phyloP scores from a whole-genome alignment of 306 rosid species.

The Acacia acuminata region DNA sequence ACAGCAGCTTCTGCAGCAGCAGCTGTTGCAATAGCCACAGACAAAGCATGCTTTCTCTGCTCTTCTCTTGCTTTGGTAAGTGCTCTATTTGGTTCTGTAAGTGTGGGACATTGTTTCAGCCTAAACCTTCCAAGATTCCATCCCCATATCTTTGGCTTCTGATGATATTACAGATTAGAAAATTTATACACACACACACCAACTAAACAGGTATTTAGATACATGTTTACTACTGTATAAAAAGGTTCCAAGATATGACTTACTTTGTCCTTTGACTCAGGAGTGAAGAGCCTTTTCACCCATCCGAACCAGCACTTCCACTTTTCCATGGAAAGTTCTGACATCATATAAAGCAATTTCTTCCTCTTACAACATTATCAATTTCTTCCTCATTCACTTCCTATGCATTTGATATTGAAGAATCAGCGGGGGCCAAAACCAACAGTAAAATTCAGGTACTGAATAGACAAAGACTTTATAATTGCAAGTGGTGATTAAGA shows the following conservation, averaged over 20 bases:
- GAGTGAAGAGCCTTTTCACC: conserved; percentile 57
- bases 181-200: background rate
- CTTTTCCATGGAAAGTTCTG: conserved; percentile 58
- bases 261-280: conserved; percentile 53
- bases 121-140: conserved; percentile 63
- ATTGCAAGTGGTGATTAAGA: background rate
- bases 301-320: conserved; percentile 75
- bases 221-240: background rate
- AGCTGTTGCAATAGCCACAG: conserved; percentile 79
- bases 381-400: conserved; percentile 30
- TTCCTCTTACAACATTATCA: conserved; percentile 27
- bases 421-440: background rate
- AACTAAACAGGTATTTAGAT: conserved; percentile 7
- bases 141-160: conserved; percentile 61
- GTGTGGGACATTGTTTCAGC: conserved; percentile 50
- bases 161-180: conserved; percentile 28
- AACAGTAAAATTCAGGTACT: conserved; percentile 18
- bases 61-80: conserved; percentile 65
- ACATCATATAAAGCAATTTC: conserved; percentile 32
- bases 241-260: conserved; percentile 22
- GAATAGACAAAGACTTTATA: conserved; percentile 2
- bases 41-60: conserved; percentile 77
- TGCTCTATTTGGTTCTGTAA: conserved; percentile 52
- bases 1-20: conserved; percentile 92
- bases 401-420: conserved; percentile 16